Percentiles rank a stretch among this genome's conserved stretches.
These are phyloP conservation scores for Claviceps sp. DNA, from an alignment of 2,329 filamentous ascomycete species.

Conservation along the genomic window DNA sequence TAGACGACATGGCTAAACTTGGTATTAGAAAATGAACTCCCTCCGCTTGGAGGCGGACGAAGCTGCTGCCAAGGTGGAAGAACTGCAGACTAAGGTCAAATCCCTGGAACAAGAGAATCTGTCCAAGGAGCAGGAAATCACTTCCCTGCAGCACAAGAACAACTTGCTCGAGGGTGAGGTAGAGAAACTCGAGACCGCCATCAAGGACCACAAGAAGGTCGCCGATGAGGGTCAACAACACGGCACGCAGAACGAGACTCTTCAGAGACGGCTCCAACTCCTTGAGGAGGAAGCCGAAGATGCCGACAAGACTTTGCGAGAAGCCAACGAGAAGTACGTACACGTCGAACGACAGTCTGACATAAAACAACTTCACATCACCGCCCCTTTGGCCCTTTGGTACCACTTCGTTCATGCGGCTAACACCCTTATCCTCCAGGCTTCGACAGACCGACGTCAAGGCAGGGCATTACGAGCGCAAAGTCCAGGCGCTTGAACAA, in stretches of 20 bases:
- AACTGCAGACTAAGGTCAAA: constrained; percentile 81
- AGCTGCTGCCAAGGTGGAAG: constrained; percentile 66
- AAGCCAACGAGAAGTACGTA: constrained; percentile 95
- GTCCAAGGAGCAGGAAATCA: constrained; percentile 95
- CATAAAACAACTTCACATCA: not conserved
- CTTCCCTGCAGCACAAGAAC: constrained; percentile 92
- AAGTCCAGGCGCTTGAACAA: constrained; percentile 90
- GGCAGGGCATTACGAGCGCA: constrained; percentile 97
- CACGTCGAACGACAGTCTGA: constrained; percentile 1
- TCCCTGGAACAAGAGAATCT: constrained; percentile 86
- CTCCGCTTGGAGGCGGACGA: constrained; percentile 92
- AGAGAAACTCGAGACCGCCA: constrained; percentile 74
- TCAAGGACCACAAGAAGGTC: constrained; percentile 79
- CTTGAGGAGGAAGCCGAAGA: constrained; percentile 97
- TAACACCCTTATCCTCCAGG: constrained; percentile 34
- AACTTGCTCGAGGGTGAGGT: constrained; percentile 77
- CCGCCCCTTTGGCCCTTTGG: not conserved
- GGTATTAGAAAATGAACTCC: constrained; percentile 72
- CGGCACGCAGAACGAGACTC: constrained; percentile 79
- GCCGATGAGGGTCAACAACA: constrained; percentile 72
- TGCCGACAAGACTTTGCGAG: constrained; percentile 88
- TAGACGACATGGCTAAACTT: constrained; percentile 8
- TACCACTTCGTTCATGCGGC: not conserved
- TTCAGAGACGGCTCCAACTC: constrained; percentile 85
- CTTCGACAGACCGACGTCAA: constrained; percentile 98